Base-by-base conservation (phyloP, 2,329 filamentous ascomycete genomes). In the Fusarium sacchari region DNA sequence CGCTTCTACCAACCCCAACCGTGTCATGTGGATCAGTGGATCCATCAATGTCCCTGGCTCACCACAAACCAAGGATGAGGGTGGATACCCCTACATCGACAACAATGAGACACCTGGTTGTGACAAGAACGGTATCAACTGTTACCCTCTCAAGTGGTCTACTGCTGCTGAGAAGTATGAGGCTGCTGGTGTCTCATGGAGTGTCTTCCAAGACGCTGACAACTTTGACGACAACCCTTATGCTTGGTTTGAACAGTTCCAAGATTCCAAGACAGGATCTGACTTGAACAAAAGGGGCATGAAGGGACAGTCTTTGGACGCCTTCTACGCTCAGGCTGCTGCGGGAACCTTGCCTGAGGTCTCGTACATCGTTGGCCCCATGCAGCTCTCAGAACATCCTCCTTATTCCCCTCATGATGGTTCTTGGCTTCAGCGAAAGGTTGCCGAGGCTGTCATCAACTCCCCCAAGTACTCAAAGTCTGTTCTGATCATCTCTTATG, bases 1-100 rank as follows among this genome's bases (percentile, higher is more conserved):
- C 37, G 86, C 86, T 1, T 83, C 86, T 0, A 89, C 87, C 1
- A 86, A 85, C 60, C 86, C 87, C 6, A 89, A 89, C 72, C 83
- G 87, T 58, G 87, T 87, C 8, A 84, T 82, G 10, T 84, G 87
- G 82, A 81, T 85, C 36, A 86, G 84, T 40, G 87, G 87, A 30
- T 86, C 83, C 7, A 85, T 88, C 67, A 88, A 88, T 68, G 83
- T 83, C 1, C 86, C 86, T 1, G 87, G 87, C 1, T 74, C 71
- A 34, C 71, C 72, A 3, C 72, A 74, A 24, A 52, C 14, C 5
- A 62, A 74, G 9, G 59, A 65, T 18, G 68, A 74, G 4, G 71
- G 72, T 4, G 72, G 72, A 8, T 74, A 74, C 30, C 65, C 65
- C 0, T 67, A 67, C 26, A 67, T 67, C 5, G 65, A 67, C 1